A percentile compares a stretch with the other conserved stretches of the same genome.
Evolutionary conservation across 2,329 filamentous ascomycete genomes (phyloP).

Genomic region (Aspergillus thermomutatus): DNA sequence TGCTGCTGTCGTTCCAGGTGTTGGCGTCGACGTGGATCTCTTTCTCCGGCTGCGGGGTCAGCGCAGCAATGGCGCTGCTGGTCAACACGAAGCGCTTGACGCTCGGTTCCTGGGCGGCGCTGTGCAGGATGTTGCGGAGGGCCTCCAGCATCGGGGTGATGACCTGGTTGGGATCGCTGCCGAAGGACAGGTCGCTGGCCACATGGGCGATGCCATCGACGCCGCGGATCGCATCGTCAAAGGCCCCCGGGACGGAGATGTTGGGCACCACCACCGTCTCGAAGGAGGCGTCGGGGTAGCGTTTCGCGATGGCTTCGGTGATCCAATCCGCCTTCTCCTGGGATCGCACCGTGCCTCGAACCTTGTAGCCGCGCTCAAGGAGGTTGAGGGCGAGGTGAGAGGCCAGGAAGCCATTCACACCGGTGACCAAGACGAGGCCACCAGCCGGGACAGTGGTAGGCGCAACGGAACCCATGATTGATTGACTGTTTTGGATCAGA

Average conservation of each 20-base stretch:
- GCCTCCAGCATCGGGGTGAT: background rate
- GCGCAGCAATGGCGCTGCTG: background rate
- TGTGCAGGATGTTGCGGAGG: background rate
- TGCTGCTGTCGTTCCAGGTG: background rate
- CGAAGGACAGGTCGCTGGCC: background rate
- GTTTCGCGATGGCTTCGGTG: background rate
- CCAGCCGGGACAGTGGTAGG: background rate
- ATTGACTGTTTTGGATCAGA: background rate
- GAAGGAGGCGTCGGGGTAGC: background rate
- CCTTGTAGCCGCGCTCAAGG: slow-evolving; percentile 40
- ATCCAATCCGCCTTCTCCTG: slow-evolving; percentile 15
- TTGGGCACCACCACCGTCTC: background rate
- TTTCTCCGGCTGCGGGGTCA: background rate
- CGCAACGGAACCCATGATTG: background rate
- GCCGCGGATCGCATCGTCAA: background rate
- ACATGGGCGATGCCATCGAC: background rate
- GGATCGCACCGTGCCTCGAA: slow-evolving; percentile 46
- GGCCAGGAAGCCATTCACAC: slow-evolving; percentile 46
- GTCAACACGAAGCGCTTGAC: slow-evolving; percentile 3
- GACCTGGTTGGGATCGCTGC: background rate
- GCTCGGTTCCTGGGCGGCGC: background rate
- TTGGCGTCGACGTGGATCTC: background rate
- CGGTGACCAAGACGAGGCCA: slow-evolving; percentile 42
- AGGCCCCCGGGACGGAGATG: background rate
- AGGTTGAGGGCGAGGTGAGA: slow-evolving; percentile 43